Evolutionary conservation across 176 grass and related monocot genomes (phyloP), one percentile per base, ranked within the genome.

Genomic region (Leersia perrieri): DNA sequence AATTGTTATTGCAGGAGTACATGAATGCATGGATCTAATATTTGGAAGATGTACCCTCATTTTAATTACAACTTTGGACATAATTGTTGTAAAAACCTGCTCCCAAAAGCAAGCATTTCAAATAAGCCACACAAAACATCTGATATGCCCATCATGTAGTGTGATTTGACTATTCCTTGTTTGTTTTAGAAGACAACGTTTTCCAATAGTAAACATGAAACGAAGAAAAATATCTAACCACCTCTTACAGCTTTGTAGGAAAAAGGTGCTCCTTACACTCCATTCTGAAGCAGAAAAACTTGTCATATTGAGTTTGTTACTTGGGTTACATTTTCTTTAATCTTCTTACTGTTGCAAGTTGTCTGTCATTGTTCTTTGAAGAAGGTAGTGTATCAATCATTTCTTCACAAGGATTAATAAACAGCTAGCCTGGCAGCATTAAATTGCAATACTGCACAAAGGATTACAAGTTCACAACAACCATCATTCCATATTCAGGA

Each of bases 131-230:
- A 61, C 12, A 58, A 41, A 76, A 60, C 5, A 45, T 68, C 76
- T 5, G 9, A 55, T 6, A 65, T 38, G 49, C 23, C 32, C 5
- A 15, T 13, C 49, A 66, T 28, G 32, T 38, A 6, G 16, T 27
- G 63, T 30, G 44, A 83, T 73, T 77, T 76, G 35, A 44, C 49
- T 32, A 68, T 57, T 16, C 20, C 67, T 39, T 58, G 16, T 83
- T 75, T 75, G 1, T 47, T 39, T 70, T 60, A 5, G 18, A 15
- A 15, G 27, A 63, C 2, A 51, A 10, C 39, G 39, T 33, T 29
- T 78, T 79, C 44, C n/a, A 15, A 28, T 76, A 39, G 34, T 63
- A 36, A 15, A 44, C 31, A 76, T 35, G 12, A 64, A 71, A 33
- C 53, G 26, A 58, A 38, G 14, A 69, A 68, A 53, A 68, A 36